Evolutionary conservation across 768 basidiomycete genomes (phyloP), one percentile per base, ranked within the genome.

Genomic region (Boletus rex-veris): DNA sequence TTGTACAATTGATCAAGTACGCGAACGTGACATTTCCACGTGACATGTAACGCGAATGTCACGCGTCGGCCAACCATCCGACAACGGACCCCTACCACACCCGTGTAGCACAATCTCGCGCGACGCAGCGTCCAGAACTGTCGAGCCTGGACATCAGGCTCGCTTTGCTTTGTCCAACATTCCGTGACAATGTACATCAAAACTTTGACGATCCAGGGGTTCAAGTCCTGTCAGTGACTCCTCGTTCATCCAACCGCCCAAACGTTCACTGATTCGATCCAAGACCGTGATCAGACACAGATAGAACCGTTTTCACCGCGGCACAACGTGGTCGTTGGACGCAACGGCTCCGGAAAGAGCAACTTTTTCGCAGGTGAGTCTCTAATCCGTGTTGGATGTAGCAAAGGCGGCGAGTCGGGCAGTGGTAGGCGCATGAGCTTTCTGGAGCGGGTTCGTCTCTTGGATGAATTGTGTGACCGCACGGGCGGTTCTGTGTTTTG

Each of bases 291-390:
- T 75, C 89, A 92, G 66, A 92, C 88, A 0, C 86, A 90, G 62
- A 92, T 97, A 54, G 95, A 98, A 61, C 95, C 95, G 0, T 99
- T 99, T 73, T 91, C 88, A 19, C 84, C 94, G 1, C 85, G 79
- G 45, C 93, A 97, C 68, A 98, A 98, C 73, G 94, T 98, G 11
- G 93, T 98, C 9, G 95, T 98, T 8, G 96, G 97, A 14, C 76
- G 97, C 40, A 98, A 99, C 80, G 97, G 97, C 12, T 92, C 90
- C 7, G 97, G 97, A 47, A 99, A 99, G 78, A 94, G 91, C 65
- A 99, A 98, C 70, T 98, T 99, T 79, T 99, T 99, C 71, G 86
- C 91, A 36, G 94, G 92, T 89, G 48, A 59, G 86, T 68, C 26
- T 39, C 19, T 24, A 10, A 45, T 38, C 19, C 12, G 12, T 40